phyloP scores from a whole-genome alignment of 2,329 filamentous ascomycete genomes.

The Cordyceps farinosa region DNA sequence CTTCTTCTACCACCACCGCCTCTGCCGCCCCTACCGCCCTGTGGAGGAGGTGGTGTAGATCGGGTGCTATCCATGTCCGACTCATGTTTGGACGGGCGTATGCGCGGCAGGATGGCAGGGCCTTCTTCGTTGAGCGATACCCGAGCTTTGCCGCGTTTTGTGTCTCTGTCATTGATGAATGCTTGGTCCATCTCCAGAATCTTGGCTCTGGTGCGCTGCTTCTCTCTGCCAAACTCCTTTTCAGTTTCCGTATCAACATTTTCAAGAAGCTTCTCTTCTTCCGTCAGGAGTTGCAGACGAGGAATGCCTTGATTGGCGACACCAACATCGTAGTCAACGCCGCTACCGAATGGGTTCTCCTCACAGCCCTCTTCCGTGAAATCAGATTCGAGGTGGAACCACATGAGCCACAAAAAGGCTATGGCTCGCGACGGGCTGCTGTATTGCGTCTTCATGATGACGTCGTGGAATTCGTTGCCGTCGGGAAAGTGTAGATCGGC shows the following conservation, averaged over 20 bases:
- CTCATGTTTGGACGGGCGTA: constrained; percentile 59
- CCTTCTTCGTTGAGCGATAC: constrained; percentile 47
- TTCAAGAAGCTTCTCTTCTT: constrained; percentile 63
- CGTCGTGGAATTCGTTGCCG: constrained; percentile 87
- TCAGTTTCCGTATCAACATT: constrained; percentile 73
- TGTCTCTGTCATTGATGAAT: constrained; percentile 59
- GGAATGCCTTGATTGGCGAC: constrained; percentile 69
- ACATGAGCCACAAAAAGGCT: constrained; percentile 97
- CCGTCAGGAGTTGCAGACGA: constrained; percentile 59
- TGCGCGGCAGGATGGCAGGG: constrained; percentile 58
- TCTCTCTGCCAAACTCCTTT: constrained; percentile 65
- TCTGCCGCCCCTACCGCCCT: constrained; percentile 28
- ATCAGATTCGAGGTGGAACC: constrained; percentile 97
- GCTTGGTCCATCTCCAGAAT: constrained; percentile 74
- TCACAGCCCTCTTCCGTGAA: constrained; percentile 84
- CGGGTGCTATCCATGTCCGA: constrained; percentile 44
- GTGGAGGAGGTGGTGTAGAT: constrained; percentile 42
- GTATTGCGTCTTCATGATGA: constrained; percentile 85
- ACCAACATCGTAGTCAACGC: constrained; percentile 61
- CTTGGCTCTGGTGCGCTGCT: constrained; percentile 69
- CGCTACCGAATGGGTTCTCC: constrained; percentile 83
- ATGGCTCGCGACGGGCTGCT: constrained; percentile 78
- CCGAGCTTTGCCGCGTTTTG: constrained; percentile 49
- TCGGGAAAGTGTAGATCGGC: constrained; percentile 88
- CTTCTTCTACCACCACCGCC: constrained; percentile 34